Conservation (phyloP, 2,329 filamentous ascomycete species). For the Colletotrichum ledebouriae region DNA sequence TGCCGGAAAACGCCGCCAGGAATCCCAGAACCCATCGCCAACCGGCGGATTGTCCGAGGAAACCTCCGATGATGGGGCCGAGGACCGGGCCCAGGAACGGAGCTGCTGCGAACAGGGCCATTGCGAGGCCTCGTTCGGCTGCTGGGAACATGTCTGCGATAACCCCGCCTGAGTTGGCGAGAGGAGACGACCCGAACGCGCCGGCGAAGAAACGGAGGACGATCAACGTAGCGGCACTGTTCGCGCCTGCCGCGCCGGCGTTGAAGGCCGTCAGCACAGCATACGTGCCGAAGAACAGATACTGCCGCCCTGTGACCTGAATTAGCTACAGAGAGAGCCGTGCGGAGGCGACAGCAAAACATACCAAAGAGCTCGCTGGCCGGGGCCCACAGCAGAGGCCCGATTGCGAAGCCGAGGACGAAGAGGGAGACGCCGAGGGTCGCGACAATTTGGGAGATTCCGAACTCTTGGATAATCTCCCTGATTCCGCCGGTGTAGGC, state of each 20-base stretch:
- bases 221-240: constrained; percentile 70
- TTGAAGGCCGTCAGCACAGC: constrained; percentile 71
- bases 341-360: too few relatives aligned
- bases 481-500: constrained; percentile 68
- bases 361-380: constrained; percentile 70
- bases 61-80: constrained; percentile 76
- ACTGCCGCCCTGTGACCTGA: constrained; percentile 56
- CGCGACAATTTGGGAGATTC: constrained; percentile 58
- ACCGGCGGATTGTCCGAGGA: constrained; percentile 72
- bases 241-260: constrained; percentile 67
- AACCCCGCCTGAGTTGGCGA: constrained; percentile 73
- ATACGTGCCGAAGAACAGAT: constrained; percentile 70
- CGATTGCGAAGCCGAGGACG: constrained; percentile 65
- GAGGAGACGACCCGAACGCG: constrained; percentile 70
- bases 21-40: constrained; percentile 80
- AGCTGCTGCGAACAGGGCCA: constrained; percentile 73
- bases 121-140: constrained; percentile 67
- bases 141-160: constrained; percentile 72
- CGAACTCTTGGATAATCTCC: constrained; percentile 65
- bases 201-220: constrained; percentile 76
- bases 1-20: constrained; percentile 68
- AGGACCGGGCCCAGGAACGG: constrained; percentile 76
- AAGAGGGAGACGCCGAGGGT: constrained; percentile 63
- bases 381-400: constrained; percentile 74
- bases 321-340: too few relatives aligned